Percentiles rank a stretch among this genome's conserved stretches.
Evolutionary conservation across 305 asterid genomes (phyloP).

Genomic region (Fraxinus dipetala): DNA sequence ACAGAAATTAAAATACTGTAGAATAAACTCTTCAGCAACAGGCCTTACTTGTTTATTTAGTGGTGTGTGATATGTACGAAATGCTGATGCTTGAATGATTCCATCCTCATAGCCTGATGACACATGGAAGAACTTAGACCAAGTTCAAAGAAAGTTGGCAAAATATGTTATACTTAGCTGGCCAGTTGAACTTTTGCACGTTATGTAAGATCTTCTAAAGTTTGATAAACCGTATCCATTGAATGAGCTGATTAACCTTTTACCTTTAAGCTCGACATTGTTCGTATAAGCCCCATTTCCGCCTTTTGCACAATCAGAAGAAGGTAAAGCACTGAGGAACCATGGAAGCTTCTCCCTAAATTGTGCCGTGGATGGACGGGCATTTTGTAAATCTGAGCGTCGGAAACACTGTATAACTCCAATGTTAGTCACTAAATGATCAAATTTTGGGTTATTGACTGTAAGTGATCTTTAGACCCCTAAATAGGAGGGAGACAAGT

Average conservation of each 20-base stretch:
- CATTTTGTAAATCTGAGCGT: constrained; percentile 76
- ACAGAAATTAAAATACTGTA: not conserved
- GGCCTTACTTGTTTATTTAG: constrained; percentile 78
- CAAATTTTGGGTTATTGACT: constrained; percentile 25
- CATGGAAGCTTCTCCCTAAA: constrained; percentile 90
- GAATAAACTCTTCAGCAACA: not conserved
- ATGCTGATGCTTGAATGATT: constrained; percentile 77
- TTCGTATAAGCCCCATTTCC: constrained; percentile 92
- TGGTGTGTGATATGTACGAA: constrained; percentile 95
- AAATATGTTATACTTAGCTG: not conserved
- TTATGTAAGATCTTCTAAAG: not conserved
- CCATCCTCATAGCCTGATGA: constrained; percentile 72
- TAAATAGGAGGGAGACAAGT: not conserved
- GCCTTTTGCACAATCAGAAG: constrained; percentile 95
- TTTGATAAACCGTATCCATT: not conserved
- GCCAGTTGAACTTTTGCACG: not conserved
- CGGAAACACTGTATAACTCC: constrained; percentile 74
- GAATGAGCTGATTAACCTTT: not conserved
- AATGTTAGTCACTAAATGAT: constrained; percentile 32
- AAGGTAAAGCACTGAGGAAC: constrained; percentile 91
- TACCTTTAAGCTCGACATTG: constrained; percentile 83
- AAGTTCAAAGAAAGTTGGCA: constrained; percentile 15
- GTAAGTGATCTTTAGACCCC: not conserved
- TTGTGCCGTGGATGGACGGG: constrained; percentile 82
- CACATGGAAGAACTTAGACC: constrained; percentile 19